Percentiles rank a stretch among this genome's conserved stretches.
Evolutionary conservation across 2,329 filamentous ascomycete species (phyloP).

Genomic region (Xylaria sp.): DNA sequence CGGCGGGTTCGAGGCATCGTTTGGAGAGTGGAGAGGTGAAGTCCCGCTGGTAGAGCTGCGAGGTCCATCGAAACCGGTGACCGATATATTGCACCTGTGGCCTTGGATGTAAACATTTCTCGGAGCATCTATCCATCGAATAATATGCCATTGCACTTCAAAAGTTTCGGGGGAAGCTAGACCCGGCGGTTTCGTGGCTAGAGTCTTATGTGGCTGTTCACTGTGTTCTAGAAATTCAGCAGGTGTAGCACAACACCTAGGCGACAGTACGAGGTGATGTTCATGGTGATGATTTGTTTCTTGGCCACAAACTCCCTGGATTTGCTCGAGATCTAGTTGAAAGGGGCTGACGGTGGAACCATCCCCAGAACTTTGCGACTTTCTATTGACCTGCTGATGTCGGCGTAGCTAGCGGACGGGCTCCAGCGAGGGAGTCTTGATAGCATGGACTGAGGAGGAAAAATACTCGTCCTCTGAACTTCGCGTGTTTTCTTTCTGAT

Average conservation of each 20-base stretch:
- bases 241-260: constrained; percentile 28
- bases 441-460: constrained; percentile 14
- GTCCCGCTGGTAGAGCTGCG: constrained; percentile 40
- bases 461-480: constrained; percentile 38
- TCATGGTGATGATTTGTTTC: constrained; percentile 28
- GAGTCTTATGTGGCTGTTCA: neutral
- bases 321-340: constrained; percentile 29
- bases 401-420: constrained; percentile 28
- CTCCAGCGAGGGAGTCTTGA: constrained; percentile 27
- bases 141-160: constrained; percentile 23
- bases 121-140: constrained; percentile 10
- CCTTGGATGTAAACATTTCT: constrained; percentile 7
- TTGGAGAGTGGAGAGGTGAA: constrained; percentile 31
- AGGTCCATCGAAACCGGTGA: constrained; percentile 44
- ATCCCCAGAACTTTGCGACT: constrained; percentile 36
- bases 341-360: constrained; percentile 35
- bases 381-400: constrained; percentile 27
- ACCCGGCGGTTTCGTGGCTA: neutral
- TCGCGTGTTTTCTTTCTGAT: constrained; percentile 38
- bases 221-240: neutral
- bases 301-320: constrained; percentile 28
- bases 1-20: constrained; percentile 29
- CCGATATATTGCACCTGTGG: constrained; percentile 27
- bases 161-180: neutral
- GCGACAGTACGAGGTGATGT: constrained; percentile 32